Evolutionary conservation across 1,284 basidiomycete species (phyloP).

Genomic region (Afroboletus lepidellus): DNA sequence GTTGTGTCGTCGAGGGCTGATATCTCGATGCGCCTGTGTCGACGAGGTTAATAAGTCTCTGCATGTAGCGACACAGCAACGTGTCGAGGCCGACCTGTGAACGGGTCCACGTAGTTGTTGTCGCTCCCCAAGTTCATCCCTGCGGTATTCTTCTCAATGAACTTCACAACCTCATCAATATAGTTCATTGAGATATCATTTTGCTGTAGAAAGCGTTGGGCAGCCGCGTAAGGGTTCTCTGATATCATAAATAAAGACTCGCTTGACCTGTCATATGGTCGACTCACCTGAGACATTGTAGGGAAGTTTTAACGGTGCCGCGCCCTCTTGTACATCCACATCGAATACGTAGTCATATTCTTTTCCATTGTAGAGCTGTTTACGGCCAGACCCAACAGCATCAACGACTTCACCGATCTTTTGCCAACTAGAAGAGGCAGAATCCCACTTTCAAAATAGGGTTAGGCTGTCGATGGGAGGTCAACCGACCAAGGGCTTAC

Average conservation of each 20-base stretch:
- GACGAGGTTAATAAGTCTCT: constrained; percentile 10
- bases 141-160: constrained; percentile 90
- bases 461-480: neutral
- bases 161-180: constrained; percentile 88
- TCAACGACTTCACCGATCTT: constrained; percentile 97
- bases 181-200: constrained; percentile 86
- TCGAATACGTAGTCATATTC: constrained; percentile 99
- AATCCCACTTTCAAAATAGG: constrained; percentile 66
- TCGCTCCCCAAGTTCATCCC: constrained; percentile 68
- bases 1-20: constrained; percentile 13
- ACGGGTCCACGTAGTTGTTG: constrained; percentile 82
- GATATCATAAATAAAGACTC: constrained; percentile 7
- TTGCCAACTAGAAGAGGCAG: constrained; percentile 69
- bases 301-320: constrained; percentile 90
- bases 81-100: constrained; percentile 61
- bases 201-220: constrained; percentile 82
- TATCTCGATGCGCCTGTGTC: constrained; percentile 38
- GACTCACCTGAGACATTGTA: constrained; percentile 82
- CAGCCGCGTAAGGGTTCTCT: constrained; percentile 94
- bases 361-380: constrained; percentile 86
- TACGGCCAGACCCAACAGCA: constrained; percentile 83
- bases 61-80: constrained; percentile 17
- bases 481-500: constrained; percentile 40
- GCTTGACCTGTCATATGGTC: neutral
- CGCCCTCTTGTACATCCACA: constrained; percentile 93